phyloP scores from a whole-genome alignment of 75 land plant species.

The Picea sitchensis region DNA sequence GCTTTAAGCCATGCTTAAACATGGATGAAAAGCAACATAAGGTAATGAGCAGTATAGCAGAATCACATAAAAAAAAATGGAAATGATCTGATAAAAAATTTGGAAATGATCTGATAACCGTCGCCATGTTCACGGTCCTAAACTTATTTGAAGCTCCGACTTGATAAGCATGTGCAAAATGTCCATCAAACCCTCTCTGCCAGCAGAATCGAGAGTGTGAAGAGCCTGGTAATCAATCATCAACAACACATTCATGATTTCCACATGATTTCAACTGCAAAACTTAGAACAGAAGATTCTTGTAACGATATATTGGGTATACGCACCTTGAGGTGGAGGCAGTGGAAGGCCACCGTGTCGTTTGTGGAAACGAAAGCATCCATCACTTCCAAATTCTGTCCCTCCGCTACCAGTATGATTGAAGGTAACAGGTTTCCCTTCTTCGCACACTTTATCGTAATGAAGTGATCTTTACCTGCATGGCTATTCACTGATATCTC shows the following conservation, averaged over 20 bases:
- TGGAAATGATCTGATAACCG: too few relatives aligned
- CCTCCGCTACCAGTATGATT: constrained; percentile 4
- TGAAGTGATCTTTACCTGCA: not conserved
- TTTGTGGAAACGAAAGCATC: constrained; percentile 7
- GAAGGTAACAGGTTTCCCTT: constrained; percentile 5
- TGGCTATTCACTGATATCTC: not conserved
- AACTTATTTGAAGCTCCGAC: too few relatives aligned
- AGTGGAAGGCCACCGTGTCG: not conserved
- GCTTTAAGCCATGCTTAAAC: too few relatives aligned
- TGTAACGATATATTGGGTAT: too few relatives aligned
- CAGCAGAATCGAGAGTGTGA: not conserved
- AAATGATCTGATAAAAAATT: too few relatives aligned
- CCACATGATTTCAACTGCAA: not conserved
- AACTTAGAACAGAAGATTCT: not conserved
- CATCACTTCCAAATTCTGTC: constrained; percentile 8
- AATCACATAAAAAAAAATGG: too few relatives aligned
- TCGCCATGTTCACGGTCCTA: too few relatives aligned
- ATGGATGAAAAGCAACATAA: too few relatives aligned
- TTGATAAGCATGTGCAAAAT: not conserved
- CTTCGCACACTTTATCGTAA: constrained; percentile 8
- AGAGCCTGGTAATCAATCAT: not conserved
- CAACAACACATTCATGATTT: not conserved
- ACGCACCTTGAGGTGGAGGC: constrained; percentile 16
- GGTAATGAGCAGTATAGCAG: too few relatives aligned
- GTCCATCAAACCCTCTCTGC: not conserved